Conservation (phyloP, 129 eudicot species). For the Glebionis coronaria region DNA sequence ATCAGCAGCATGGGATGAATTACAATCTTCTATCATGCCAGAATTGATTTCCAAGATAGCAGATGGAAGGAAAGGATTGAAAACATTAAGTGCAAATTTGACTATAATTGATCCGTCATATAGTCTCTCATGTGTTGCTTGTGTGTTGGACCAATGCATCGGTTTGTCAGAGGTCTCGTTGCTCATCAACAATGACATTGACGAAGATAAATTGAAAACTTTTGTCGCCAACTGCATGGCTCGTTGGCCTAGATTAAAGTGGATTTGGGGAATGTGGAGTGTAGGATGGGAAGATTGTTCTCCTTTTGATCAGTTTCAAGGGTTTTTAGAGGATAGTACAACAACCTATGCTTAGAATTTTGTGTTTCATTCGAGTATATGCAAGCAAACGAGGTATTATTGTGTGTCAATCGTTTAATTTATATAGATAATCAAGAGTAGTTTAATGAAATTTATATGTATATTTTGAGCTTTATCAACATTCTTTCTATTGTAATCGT, state of each 20-base stretch:
- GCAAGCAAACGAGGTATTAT: too few species aligned
- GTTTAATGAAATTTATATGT: too few species aligned
- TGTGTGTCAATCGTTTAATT: too few species aligned
- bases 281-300: slow-evolving; percentile 44
- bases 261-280: slow-evolving; percentile 78
- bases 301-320: too few species aligned
- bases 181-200: slow-evolving; percentile 56
- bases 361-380: too few species aligned
- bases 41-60: slow-evolving; percentile 23
- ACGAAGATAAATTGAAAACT: slow-evolving; percentile 29
- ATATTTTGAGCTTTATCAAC: too few species aligned
- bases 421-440: too few species aligned
- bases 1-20: slow-evolving; percentile 50
- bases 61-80: slow-evolving; percentile 41
- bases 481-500: too few species aligned
- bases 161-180: slow-evolving; percentile 39
- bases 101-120: slow-evolving; percentile 37
- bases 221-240: slow-evolving; percentile 48
- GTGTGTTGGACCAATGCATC: slow-evolving; percentile 40
- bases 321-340: too few species aligned
- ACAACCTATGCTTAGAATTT: too few species aligned
- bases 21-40: slow-evolving; percentile 30
- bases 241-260: slow-evolving; percentile 40
- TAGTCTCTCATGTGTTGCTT: slow-evolving; percentile 39
- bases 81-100: slow-evolving; percentile 44